phyloP scores from a whole-genome alignment of 2,329 filamentous ascomycete genomes.

The Phymatotrichopsis omnivora region DNA sequence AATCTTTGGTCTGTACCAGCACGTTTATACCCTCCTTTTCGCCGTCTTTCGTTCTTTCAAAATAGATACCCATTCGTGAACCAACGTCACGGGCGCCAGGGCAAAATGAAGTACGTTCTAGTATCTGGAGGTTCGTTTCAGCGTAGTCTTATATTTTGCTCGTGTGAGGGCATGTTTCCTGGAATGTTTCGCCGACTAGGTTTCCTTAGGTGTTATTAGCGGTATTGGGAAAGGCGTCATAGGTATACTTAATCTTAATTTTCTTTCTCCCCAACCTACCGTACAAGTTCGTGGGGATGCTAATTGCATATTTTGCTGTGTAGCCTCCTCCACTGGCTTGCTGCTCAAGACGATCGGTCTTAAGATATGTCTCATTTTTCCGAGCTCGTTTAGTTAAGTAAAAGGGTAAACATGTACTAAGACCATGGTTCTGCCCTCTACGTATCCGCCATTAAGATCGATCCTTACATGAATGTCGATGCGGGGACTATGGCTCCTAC shows the following conservation, averaged over 20 bases:
- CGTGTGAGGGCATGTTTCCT: conserved; percentile 12
- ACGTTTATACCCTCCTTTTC: conserved; percentile 2
- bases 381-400: background rate
- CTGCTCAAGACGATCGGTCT: conserved; percentile 71
- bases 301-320: conserved; percentile 14
- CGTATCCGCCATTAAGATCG: conserved; percentile 59
- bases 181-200: conserved; percentile 17
- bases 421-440: conserved; percentile 32
- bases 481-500: conserved; percentile 62
- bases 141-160: conserved; percentile 23
- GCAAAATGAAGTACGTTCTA: conserved; percentile 69
- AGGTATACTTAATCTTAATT: conserved; percentile 40
- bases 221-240: conserved; percentile 58
- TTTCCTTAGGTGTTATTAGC: conserved; percentile 43
- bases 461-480: conserved; percentile 67
- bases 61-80: background rate
- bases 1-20: conserved; percentile 1
- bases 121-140: conserved; percentile 66
- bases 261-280: background rate
- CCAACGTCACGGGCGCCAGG: background rate
- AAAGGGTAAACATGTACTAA: background rate
- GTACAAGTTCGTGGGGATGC: background rate
- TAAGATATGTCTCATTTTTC: conserved; percentile 52
- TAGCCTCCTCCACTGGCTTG: conserved; percentile 60
- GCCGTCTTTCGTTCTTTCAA: background rate